phyloP scores from a whole-genome alignment of 2,329 filamentous ascomycete genomes.

The Curvularia hawaiiensis region DNA sequence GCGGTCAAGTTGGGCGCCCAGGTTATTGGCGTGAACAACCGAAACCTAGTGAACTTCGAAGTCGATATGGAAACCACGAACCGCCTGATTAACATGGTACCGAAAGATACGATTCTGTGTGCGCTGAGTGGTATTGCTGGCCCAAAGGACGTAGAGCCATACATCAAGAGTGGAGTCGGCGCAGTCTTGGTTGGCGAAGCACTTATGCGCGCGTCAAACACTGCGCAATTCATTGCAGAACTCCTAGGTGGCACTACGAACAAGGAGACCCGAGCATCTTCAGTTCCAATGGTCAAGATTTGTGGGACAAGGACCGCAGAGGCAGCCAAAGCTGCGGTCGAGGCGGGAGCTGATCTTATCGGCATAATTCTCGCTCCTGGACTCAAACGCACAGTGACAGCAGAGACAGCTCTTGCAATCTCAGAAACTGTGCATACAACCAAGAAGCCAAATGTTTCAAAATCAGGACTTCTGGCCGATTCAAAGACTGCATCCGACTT shows the following conservation, averaged over 20 bases:
- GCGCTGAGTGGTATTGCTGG: slow-evolving; percentile 93
- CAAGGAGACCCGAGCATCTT: slow-evolving; percentile 29
- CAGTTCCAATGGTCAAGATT: slow-evolving; percentile 77
- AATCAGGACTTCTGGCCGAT: slow-evolving; percentile 30
- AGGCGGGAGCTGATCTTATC: slow-evolving; percentile 87
- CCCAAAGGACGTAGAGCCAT: slow-evolving; percentile 84
- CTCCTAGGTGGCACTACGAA: slow-evolving; percentile 68
- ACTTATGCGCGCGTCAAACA: slow-evolving; percentile 88
- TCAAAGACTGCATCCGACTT: slow-evolving; percentile 64
- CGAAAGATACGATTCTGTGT: slow-evolving; percentile 84
- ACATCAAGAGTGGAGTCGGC: slow-evolving; percentile 86
- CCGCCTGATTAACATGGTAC: slow-evolving; percentile 84
- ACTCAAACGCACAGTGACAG: slow-evolving; percentile 77
- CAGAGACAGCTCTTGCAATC: slow-evolving; percentile 80
- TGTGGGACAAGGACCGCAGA: slow-evolving; percentile 88
- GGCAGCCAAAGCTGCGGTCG: slow-evolving; percentile 78
- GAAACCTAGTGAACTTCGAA: slow-evolving; percentile 94
- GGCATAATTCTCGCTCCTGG: slow-evolving; percentile 90
- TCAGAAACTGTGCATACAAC: slow-evolving; percentile 74
- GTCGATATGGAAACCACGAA: slow-evolving; percentile 93
- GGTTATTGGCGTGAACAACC: slow-evolving; percentile 97
- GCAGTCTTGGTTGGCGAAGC: slow-evolving; percentile 95
- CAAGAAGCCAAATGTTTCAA: slow-evolving; percentile 39
- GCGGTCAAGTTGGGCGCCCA: slow-evolving; percentile 86
- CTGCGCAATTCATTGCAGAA: slow-evolving; percentile 79